phyloP scores from a whole-genome alignment of 371 early-diverging fungal genomes.

The Syncephalastrum contaminatum region DNA sequence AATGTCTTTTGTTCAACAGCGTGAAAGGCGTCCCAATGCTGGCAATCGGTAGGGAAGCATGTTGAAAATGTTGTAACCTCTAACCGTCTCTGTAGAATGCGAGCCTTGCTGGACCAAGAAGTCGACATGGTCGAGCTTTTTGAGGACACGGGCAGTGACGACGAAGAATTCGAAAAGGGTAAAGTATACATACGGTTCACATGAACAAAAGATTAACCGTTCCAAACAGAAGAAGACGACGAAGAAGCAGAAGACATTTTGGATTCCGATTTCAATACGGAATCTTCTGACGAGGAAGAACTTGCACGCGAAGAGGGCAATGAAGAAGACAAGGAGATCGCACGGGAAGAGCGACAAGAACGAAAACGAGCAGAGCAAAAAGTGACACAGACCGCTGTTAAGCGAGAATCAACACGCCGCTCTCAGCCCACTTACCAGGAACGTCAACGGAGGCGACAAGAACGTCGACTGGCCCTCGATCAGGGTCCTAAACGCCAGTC shows the following conservation, averaged over 20 bases:
- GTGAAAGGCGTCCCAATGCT: slow-evolving; percentile 58
- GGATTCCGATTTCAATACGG: slow-evolving; percentile 63
- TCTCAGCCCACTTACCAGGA: slow-evolving; percentile 12
- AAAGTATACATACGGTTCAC: neutral
- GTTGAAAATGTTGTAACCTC: neutral
- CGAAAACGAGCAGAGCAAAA: neutral
- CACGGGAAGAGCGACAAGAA: slow-evolving; percentile 43
- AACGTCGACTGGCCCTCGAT: slow-evolving; percentile 11
- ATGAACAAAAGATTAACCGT: too few relatives aligned
- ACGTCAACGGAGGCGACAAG: slow-evolving; percentile 5
- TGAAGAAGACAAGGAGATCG: slow-evolving; percentile 41
- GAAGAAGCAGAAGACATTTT: slow-evolving; percentile 51
- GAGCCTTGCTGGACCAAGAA: slow-evolving; percentile 55
- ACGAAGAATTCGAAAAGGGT: slow-evolving; percentile 55
- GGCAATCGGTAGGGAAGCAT: slow-evolving; percentile 52
- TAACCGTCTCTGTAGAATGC: slow-evolving; percentile 39
- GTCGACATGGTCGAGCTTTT: slow-evolving; percentile 63
- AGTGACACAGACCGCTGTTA: slow-evolving; percentile 1
- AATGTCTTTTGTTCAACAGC: slow-evolving; percentile 50
- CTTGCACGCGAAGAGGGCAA: slow-evolving; percentile 53
- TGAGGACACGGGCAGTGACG: slow-evolving; percentile 52
- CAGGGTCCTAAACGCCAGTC: slow-evolving; percentile 41
- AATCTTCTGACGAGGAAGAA: slow-evolving; percentile 61
- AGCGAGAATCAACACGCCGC: slow-evolving; percentile 10
- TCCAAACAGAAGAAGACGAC: slow-evolving; percentile 3